phyloP scores from a whole-genome alignment of 768 basidiomycete species.

The Pisolithus sp. region DNA sequence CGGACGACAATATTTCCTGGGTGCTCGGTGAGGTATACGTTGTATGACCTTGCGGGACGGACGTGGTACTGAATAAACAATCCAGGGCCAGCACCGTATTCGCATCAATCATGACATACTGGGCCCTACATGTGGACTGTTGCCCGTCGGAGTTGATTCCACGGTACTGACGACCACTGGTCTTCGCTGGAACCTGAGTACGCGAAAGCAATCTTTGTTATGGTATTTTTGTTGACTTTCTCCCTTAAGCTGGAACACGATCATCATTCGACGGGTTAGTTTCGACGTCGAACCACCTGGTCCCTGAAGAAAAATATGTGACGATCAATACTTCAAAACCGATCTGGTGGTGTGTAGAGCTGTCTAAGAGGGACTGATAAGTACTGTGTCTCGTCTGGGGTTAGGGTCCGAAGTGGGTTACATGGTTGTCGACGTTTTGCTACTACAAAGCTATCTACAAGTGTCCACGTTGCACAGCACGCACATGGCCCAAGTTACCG shows the following conservation, averaged over 20 bases:
- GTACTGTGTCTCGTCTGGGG: background rate
- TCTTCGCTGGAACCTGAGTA: conserved; percentile 85
- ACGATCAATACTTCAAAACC: conserved; percentile 35
- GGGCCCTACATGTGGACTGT: conserved; percentile 89
- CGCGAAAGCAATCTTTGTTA: background rate
- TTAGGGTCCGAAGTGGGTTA: background rate
- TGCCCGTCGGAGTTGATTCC: conserved; percentile 80
- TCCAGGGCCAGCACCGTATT: conserved; percentile 79
- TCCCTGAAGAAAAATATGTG: conserved; percentile 58
- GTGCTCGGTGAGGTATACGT: conserved; percentile 65
- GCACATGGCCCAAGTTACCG: conserved; percentile 26
- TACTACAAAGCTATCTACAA: background rate
- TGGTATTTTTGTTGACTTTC: background rate
- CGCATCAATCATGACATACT: conserved; percentile 64
- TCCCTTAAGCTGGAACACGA: conserved; percentile 41
- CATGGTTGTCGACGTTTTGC: too few species aligned
- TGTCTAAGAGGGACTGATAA: conserved; percentile 55
- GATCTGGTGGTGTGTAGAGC: conserved; percentile 41
- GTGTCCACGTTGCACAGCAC: background rate
- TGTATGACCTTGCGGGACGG: background rate
- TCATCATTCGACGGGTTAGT: conserved; percentile 83
- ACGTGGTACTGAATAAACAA: background rate
- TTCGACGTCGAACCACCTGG: conserved; percentile 91
- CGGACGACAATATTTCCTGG: conserved; percentile 92
- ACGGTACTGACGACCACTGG: conserved; percentile 80